These are phyloP conservation scores for Trapa bicornis DNA, from an alignment of 345 rosid genomes.

Conservation along the genomic window DNA sequence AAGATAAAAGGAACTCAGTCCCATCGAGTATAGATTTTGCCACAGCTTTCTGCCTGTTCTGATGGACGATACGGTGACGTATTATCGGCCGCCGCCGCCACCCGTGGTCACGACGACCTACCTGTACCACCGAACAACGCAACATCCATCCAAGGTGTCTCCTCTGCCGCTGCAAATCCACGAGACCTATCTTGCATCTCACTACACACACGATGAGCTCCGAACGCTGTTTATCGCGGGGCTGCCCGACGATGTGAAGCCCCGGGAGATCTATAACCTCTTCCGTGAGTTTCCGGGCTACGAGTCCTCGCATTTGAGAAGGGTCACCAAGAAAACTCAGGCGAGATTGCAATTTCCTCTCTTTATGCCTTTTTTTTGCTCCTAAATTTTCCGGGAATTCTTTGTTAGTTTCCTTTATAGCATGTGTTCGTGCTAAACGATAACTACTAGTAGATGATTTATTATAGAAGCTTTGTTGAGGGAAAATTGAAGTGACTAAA, in stretches of 20 bases:
- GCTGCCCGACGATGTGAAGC: slow-evolving; percentile 75
- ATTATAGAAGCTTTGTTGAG: background rate
- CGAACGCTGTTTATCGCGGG: slow-evolving; percentile 90
- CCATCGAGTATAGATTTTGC: too few relatives aligned
- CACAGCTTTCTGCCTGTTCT: background rate
- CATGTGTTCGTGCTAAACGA: background rate
- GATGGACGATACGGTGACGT: slow-evolving; percentile 53
- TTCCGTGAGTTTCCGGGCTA: slow-evolving; percentile 86
- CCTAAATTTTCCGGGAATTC: background rate
- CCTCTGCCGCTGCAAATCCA: slow-evolving; percentile 19
- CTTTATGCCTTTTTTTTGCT: background rate
- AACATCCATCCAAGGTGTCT: slow-evolving; percentile 16
- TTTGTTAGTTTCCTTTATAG: background rate
- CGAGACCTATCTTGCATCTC: slow-evolving; percentile 19
- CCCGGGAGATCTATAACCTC: slow-evolving; percentile 77
- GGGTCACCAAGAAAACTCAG: slow-evolving; percentile 38
- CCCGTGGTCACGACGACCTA: slow-evolving; percentile 12
- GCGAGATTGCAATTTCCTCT: slow-evolving; percentile 9
- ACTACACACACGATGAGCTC: slow-evolving; percentile 41
- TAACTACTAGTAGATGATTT: background rate
- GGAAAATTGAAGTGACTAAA: background rate
- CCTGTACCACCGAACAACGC: slow-evolving; percentile 21
- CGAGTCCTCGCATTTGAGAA: slow-evolving; percentile 73
- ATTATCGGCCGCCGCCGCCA: slow-evolving; percentile 33
- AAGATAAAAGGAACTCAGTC: too few relatives aligned